Evolutionary conservation across 2,329 filamentous ascomycete genomes (phyloP).

Genomic region (Tolypocladium paradoxum): DNA sequence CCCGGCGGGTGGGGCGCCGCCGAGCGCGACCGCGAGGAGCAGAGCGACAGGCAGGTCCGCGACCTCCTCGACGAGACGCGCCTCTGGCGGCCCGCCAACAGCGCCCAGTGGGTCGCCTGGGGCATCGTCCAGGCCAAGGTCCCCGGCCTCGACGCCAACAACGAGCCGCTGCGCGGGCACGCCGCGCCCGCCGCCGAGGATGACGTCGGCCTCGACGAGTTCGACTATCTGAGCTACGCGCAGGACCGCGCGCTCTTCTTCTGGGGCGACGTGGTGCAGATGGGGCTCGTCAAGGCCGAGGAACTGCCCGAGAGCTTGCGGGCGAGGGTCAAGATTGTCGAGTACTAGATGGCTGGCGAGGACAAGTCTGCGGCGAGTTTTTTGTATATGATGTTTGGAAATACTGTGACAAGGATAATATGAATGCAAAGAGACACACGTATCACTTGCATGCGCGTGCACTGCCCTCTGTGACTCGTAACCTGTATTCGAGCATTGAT

Average conservation of each 20-base stretch:
- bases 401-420: not conserved
- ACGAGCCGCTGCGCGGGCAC: constrained; percentile 25
- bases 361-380: not conserved
- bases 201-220: constrained; percentile 58
- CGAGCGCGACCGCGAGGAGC: constrained; percentile 51
- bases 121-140: constrained; percentile 91
- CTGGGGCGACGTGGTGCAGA: constrained; percentile 75
- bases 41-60: constrained; percentile 55
- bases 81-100: constrained; percentile 81
- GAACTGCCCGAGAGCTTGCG: constrained; percentile 64
- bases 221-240: constrained; percentile 87
- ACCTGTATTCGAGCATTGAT: not conserved
- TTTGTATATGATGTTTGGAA: not conserved
- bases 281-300: constrained; percentile 64
- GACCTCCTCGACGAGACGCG: constrained; percentile 67
- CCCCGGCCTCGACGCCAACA: constrained; percentile 48
- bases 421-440: not conserved
- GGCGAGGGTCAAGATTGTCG: constrained; percentile 56
- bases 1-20: constrained; percentile 37
- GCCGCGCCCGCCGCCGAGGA: constrained; percentile 28
- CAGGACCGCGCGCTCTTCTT: constrained; percentile 88
- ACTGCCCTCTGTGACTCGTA: not conserved
- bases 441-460: not conserved
- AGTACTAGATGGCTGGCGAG: constrained; percentile 35
- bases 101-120: constrained; percentile 89